These are phyloP conservation scores for Blastobotrys serpentis DNA, from an alignment of 1,139 yeast genomes.

Conservation along the genomic window DNA sequence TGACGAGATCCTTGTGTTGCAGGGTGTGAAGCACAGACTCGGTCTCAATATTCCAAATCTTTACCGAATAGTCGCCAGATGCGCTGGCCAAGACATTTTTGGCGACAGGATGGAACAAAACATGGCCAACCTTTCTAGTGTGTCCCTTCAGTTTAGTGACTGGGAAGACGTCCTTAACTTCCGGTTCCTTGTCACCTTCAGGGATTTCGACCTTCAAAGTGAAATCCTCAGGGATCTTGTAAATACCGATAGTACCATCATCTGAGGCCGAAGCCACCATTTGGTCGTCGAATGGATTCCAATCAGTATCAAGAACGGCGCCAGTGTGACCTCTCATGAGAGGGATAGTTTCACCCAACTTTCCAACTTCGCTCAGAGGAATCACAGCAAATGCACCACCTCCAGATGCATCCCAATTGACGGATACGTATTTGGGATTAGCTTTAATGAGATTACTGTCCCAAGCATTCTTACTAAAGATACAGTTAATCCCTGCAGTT, in stretches of 20 bases:
- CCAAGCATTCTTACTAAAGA: slow-evolving; percentile 84
- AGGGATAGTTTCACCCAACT: slow-evolving; percentile 90
- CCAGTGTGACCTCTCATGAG: slow-evolving; percentile 95
- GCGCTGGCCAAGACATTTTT: slow-evolving; percentile 82
- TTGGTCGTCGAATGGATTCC: slow-evolving; percentile 81
- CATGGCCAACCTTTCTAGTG: slow-evolving; percentile 90
- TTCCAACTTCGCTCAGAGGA: slow-evolving; percentile 85
- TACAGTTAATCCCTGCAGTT: no score
- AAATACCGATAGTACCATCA: slow-evolving; percentile 82
- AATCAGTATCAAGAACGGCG: slow-evolving; percentile 90
- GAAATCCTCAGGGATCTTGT: slow-evolving; percentile 83
- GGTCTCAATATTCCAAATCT: slow-evolving; percentile 81
- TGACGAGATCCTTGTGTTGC: slow-evolving; percentile 84
- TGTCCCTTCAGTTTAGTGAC: slow-evolving; percentile 75
- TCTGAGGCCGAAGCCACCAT: slow-evolving; percentile 85
- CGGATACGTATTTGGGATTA: slow-evolving; percentile 81
- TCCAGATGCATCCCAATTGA: slow-evolving; percentile 93
- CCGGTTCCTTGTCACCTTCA: slow-evolving; percentile 47
- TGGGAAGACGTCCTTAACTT: slow-evolving; percentile 70
- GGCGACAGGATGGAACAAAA: slow-evolving; percentile 86
- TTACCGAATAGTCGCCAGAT: slow-evolving; percentile 85
- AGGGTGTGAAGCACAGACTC: slow-evolving; percentile 72
- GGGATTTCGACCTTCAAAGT: slow-evolving; percentile 62
- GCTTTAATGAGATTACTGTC: slow-evolving; percentile 84
- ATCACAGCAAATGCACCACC: slow-evolving; percentile 97